Conservation (phyloP, 2,329 filamentous ascomycete species). For the Fusarium subglutinans region DNA sequence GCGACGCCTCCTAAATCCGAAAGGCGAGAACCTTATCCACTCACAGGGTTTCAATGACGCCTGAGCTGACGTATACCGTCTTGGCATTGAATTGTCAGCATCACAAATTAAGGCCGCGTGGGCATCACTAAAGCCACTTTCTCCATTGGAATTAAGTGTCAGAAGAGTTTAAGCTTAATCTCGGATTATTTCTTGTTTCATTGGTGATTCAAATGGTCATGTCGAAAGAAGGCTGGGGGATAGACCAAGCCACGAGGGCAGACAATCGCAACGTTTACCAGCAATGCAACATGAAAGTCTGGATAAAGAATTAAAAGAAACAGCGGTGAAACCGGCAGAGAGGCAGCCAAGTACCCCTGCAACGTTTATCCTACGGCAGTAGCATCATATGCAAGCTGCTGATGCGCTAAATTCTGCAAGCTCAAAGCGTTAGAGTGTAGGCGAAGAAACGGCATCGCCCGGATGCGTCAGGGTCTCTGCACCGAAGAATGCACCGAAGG, state of each 20-base stretch:
- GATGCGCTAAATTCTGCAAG: not conserved
- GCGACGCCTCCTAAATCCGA: slow-evolving; percentile 14
- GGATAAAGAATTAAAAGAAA: not conserved
- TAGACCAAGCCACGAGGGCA: not conserved
- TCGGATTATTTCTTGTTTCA: not conserved
- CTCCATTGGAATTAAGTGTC: not conserved
- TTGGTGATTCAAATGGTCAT: not conserved
- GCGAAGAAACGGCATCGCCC: not conserved
- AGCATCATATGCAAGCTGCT: not conserved
- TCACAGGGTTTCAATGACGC: slow-evolving; percentile 9
- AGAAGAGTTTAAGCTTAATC: not conserved
- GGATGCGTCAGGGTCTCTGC: not conserved
- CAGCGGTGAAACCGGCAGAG: not conserved
- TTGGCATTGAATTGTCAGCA: slow-evolving; percentile 20
- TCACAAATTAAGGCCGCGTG: slow-evolving; percentile 3
- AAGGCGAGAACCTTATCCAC: slow-evolving; percentile 5
- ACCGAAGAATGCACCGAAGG: slow-evolving; percentile 19
- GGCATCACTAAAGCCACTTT: not conserved
- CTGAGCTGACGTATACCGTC: slow-evolving; percentile 21
- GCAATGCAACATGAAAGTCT: not conserved
- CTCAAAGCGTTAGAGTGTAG: not conserved
- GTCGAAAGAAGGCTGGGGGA: too few species aligned
- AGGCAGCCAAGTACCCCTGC: not conserved
- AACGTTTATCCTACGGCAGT: not conserved
- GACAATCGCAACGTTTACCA: not conserved